Evolutionary conservation across 306 rosid genomes (phyloP), one percentile per base, ranked within the genome.

Genomic region (Prunus campanulata): DNA sequence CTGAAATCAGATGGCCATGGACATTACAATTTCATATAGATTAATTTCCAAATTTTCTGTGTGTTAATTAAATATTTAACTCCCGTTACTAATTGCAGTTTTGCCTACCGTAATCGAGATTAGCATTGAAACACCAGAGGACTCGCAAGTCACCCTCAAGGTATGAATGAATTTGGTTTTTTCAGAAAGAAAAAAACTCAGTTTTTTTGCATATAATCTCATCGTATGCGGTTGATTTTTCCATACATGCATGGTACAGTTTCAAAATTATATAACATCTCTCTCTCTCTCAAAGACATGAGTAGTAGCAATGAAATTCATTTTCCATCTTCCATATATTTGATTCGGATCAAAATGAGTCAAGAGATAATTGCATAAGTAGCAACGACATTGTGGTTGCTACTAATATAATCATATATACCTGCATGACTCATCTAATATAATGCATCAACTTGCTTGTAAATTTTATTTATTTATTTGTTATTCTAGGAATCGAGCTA

Each of bases 81-180:
- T 75, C 68, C 12, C 69, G 50, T 71, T 29, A 8, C 5, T 42
- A n/a, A 59, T 30, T 83, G 63, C 92, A 93, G 98, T 93, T 78
- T 91, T 93, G 84, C 98, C 98, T 42, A 93, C 87, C 15, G 90
- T 93, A 44, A 81, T 93, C 19, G 98, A 93, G 81, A 81, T 91
- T 52, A 80, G 86, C 0, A 84, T 91, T 4, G 93, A 90, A 74
- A 93, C 90, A 57, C 92, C 92, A 3, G 88, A 89, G 7, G 97
- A 88, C 3, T 78, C 92, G 11, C 91, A 87, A 72, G 91, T 91
- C 18, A 93, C 93, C 50, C 93, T 93, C 62, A 91, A 93, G 98
- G 98, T 93, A 81, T 14, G 72, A 24, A 47, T 50, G 25, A 39
- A 39, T 39, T 3, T 13, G 29, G 14, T 22, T n/a, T 20, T 57